phyloP scores from a whole-genome alignment of 2,329 filamentous ascomycete species.

The Hypoxylon sp. region DNA sequence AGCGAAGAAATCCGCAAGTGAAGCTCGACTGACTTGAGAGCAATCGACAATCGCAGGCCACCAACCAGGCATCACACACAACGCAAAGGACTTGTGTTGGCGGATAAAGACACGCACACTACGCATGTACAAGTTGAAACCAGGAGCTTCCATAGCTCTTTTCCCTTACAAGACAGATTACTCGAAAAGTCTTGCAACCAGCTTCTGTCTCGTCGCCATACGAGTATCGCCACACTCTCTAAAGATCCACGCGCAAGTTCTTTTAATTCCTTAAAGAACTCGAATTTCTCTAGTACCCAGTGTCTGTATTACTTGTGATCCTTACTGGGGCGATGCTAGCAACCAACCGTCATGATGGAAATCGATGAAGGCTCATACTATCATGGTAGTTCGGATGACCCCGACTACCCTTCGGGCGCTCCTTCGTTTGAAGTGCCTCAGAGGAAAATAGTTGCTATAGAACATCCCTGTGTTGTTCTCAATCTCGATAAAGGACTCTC shows the following conservation, averaged over 20 bases:
- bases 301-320: neutral
- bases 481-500: slow-evolving; percentile 58
- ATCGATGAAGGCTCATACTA: slow-evolving; percentile 19
- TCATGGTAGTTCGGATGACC: slow-evolving; percentile 29
- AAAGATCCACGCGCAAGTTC: neutral
- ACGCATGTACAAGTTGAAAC: neutral
- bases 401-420: slow-evolving; percentile 45
- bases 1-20: neutral
- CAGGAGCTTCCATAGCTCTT: neutral
- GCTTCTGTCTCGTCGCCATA: neutral
- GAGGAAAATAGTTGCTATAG: slow-evolving; percentile 57
- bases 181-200: neutral
- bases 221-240: neutral
- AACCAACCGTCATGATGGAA: slow-evolving; percentile 22
- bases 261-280: neutral
- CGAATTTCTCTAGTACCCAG: neutral
- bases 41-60: neutral
- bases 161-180: neutral
- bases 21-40: neutral
- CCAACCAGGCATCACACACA: neutral
- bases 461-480: slow-evolving; percentile 59
- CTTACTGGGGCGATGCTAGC: neutral
- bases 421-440: slow-evolving; percentile 55
- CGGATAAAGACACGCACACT: neutral
- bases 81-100: neutral